phyloP scores from a whole-genome alignment of 306 rosid genomes.

The Canavalia ensiformis region DNA sequence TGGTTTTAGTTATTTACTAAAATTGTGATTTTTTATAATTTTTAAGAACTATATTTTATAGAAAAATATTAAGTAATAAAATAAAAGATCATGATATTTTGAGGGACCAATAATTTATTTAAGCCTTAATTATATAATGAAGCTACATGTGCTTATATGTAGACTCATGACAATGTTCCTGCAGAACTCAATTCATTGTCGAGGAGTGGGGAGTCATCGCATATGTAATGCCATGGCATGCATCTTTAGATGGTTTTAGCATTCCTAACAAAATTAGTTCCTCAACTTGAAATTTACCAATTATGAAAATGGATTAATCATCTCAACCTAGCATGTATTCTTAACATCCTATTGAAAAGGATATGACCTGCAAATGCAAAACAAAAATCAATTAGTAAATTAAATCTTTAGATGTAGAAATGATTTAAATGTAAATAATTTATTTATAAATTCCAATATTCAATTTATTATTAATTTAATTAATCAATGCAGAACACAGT shows the following conservation, averaged over 20 bases:
- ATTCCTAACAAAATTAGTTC: not conserved
- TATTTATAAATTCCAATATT: not conserved
- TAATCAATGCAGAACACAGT: not conserved
- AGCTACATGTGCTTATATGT: conserved; percentile 22
- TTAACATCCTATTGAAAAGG: conserved; percentile 57
- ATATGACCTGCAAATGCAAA: conserved; percentile 86
- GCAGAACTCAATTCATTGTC: not conserved
- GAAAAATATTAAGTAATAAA: too few species aligned
- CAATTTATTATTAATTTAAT: not conserved
- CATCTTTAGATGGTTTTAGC: not conserved
- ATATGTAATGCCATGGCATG: not conserved
- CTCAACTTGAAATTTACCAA: conserved; percentile 19
- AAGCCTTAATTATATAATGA: not conserved
- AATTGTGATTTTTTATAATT: too few species aligned
- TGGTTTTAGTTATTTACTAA: too few species aligned
- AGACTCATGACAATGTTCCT: conserved; percentile 29
- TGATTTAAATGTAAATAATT: not conserved
- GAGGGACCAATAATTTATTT: too few species aligned
- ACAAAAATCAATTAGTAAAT: conserved; percentile 35
- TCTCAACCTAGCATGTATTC: conserved; percentile 24
- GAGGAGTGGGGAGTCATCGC: not conserved
- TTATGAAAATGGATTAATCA: conserved; percentile 5
- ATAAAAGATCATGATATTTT: too few species aligned
- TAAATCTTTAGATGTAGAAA: not conserved
- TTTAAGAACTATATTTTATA: too few species aligned